Evolutionary conservation across 2,329 filamentous ascomycete genomes (phyloP), one percentile per base, ranked within the genome.

Genomic region (Fusarium piperis): DNA sequence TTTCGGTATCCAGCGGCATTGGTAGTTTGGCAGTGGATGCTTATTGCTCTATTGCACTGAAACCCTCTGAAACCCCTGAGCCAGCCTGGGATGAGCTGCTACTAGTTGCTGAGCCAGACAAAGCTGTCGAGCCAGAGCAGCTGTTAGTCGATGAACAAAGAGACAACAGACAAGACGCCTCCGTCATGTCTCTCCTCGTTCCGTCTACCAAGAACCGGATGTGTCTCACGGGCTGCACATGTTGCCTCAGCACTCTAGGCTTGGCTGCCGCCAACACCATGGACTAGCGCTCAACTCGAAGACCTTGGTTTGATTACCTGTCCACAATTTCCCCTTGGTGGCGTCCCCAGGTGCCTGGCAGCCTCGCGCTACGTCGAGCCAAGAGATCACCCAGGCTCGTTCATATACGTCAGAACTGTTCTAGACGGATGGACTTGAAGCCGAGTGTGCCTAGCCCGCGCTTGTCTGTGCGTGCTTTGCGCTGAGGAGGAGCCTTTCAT

Each of bases 261-360:
- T 57, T 51, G 53, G 38, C 36, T 46, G 69, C 69, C 56, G 61
- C 28, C 62, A 51, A 28, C 32, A 51, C 20, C 55, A 35, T 41
- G 20, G 13, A 26, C 32, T 62, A 67, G 65, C 62, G 64, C 39
- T 73, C 44, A 52, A 41, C n/a, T 59, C 53, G 15, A 51, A 13
- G 51, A 66, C 65, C 53, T 60, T 71, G 62, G 67, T 77, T 76
- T 74, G 72, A 77, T 77, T 77, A 61, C 61, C 52, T 68, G 62
- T 68, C 75, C 75, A 77, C 75, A 72, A 69, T 77, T 76, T 66
- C 67, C 75, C 75, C 71, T 76, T 62, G 48, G 72, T 77, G 73
- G 73, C 73, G 72, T 63, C 59, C 46, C 62, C 59, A 65, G 59
- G 64, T 71, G 58, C 74, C 68, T 70, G 64, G 65, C 71, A 74